Percentiles rank a stretch among this genome's conserved stretches.
These are phyloP conservation scores for Glonium stellatum DNA, from an alignment of 495 filamentous ascomycete species.

Conservation along the genomic window DNA sequence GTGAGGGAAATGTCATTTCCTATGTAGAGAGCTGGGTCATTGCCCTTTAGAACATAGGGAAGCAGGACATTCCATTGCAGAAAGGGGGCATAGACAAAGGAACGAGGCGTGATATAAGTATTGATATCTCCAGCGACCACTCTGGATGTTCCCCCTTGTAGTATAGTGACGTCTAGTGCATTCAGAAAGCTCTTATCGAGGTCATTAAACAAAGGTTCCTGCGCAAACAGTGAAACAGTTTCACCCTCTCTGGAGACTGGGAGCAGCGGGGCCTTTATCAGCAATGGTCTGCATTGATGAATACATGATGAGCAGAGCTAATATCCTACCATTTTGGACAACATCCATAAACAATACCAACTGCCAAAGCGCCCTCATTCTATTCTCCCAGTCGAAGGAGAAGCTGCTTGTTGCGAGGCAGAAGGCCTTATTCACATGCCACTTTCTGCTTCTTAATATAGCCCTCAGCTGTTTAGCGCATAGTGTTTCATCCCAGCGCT, in stretches of 20 bases:
- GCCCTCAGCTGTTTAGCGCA: constrained; percentile 5
- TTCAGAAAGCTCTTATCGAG: constrained; percentile 17
- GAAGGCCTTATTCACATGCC: constrained; percentile 13
- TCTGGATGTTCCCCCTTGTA: neutral
- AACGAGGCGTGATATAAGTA: constrained; percentile 2
- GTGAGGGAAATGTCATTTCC: constrained; percentile 9
- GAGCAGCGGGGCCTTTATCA: neutral
- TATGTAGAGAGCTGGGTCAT: constrained; percentile 20
- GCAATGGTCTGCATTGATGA: neutral
- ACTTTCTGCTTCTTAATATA: constrained; percentile 5
- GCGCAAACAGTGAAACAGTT: constrained; percentile 9
- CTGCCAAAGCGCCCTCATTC: constrained; percentile 21
- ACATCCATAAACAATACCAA: constrained; percentile 21
- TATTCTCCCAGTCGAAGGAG: constrained; percentile 23
- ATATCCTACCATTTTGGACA: constrained; percentile 5
- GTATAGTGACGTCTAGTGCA: constrained; percentile 7
- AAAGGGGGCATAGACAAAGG: constrained; percentile 24
- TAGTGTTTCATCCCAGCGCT: constrained; percentile 4
- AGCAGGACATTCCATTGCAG: constrained; percentile 21
- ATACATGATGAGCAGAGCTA: neutral
- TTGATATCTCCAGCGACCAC: neutral
- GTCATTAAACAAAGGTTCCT: constrained; percentile 22
- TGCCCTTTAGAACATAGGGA: constrained; percentile 11
- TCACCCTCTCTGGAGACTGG: neutral
- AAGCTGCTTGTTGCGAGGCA: constrained; percentile 25